Evolutionary conservation across 345 rosid species (phyloP), one percentile per base, ranked within the genome.

Genomic region (Eucalyptus erythrocorys): DNA sequence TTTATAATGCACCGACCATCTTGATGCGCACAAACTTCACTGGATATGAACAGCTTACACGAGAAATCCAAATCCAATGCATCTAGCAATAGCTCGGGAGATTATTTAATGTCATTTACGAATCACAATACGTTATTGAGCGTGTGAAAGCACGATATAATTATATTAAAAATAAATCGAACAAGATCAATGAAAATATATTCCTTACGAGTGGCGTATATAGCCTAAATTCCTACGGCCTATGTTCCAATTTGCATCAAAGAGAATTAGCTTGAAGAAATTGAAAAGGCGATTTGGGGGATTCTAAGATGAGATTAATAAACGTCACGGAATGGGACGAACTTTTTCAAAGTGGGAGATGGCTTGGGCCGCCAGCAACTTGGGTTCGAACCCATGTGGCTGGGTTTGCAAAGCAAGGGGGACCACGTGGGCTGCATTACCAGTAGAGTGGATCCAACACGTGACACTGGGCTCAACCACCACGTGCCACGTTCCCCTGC

Each of bases 1-100:
- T 21, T 51, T 4, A 6, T 21, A 19, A 53, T 21, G 57, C 57
- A 22, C 61, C 61, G 61, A 55, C 61, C 27, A 6, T 55, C 61
- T 0, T 3, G 30, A 55, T 55, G 0, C 61, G 1, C 30, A 55
- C 27, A 24, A 1, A 59, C 3, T 27, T 1, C 1, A 59, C 1
- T 59, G 2, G 7, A 5, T 27, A 6, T 13, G 17, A 59, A 24
- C 11, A 55, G 61, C 61, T 24, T 24, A 22, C 2, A 2, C 0
- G 1, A 59, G 16, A 59, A 59, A 59, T 59, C 16, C 12, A 3
- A 0, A 13, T 59, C 68, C 27, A 57, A 57, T 57, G 32, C n/a
- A 22, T 24, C 3, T 9, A 1, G 4, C 13, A 4, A 55, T 55
- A 55, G 27, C 27, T 24, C 5, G 1, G 5, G 17, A 15, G 53